A percentile compares a stretch with the other conserved stretches of the same genome.
phyloP scores from a whole-genome alignment of 2,329 filamentous ascomycete species.

The Beauveria bassiana region DNA sequence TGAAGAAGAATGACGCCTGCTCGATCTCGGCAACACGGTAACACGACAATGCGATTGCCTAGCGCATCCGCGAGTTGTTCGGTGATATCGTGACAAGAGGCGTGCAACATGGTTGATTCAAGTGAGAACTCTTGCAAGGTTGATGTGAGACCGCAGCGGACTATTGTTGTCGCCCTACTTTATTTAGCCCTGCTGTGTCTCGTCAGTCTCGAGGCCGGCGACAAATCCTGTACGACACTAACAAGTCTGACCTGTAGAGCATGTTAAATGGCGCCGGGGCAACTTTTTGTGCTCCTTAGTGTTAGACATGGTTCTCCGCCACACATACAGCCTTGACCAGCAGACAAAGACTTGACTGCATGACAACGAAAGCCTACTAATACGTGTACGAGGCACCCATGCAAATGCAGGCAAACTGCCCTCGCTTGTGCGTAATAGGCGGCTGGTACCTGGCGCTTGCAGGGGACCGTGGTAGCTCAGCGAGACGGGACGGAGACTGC shows the following conservation, averaged over 20 bases:
- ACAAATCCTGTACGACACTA: background rate
- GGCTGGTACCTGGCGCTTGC: conserved; percentile 4
- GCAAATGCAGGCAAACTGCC: background rate
- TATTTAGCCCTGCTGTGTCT: background rate
- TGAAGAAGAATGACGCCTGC: background rate
- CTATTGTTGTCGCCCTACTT: background rate
- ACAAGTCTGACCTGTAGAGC: background rate
- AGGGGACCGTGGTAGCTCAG: background rate
- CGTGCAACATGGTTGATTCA: background rate
- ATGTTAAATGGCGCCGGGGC: background rate
- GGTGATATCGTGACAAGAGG: background rate
- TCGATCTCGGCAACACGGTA: conserved; percentile 2
- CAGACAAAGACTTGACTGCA: background rate
- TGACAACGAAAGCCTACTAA: background rate
- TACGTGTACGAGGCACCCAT: background rate
- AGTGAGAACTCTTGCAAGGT: background rate
- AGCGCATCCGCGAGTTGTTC: background rate
- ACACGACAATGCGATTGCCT: conserved; percentile 5
- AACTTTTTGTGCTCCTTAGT: background rate
- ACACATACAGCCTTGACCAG: background rate
- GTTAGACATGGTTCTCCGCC: background rate
- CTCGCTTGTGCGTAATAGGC: conserved; percentile 1
- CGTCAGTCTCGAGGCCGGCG: background rate
- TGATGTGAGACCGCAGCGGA: background rate
- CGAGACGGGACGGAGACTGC: background rate